A percentile compares a stretch with the other conserved stretches of the same genome.
phyloP scores from a whole-genome alignment of 2,329 filamentous ascomycete genomes.

The Penicillium sp. region DNA sequence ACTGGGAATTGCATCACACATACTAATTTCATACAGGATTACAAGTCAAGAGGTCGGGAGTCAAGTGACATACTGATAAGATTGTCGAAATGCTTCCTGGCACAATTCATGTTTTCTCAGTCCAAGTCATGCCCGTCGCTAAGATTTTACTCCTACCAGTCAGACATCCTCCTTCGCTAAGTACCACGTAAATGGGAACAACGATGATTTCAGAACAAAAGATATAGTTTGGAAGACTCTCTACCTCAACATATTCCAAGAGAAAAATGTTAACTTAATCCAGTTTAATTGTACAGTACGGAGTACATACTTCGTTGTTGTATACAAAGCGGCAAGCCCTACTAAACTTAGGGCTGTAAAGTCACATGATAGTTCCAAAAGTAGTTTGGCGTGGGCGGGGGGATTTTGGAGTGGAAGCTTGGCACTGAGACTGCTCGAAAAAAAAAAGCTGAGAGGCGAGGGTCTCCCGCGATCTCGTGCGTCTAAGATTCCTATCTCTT shows the following conservation, averaged over 20 bases:
- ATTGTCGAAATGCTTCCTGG: not conserved
- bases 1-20: not conserved
- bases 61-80: not conserved
- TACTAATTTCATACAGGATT: not conserved
- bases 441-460: constrained; percentile 31
- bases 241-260: not conserved
- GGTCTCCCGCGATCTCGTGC: constrained; percentile 17
- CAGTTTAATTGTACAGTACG: no score
- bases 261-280: not conserved
- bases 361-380: constrained; percentile 27
- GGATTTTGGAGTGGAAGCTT: constrained; percentile 29
- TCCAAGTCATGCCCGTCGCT: not conserved
- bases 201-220: no score
- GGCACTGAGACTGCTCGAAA: constrained; percentile 29
- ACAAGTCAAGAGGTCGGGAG: not conserved
- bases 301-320: not conserved
- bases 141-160: no score
- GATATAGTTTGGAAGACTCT: not conserved
- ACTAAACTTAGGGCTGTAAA: constrained; percentile 21
- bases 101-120: not conserved
- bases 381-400: constrained; percentile 26
- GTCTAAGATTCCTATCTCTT: constrained; percentile 11
- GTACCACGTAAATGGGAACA: no score
- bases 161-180: no score
- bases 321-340: constrained; percentile 24